Percentiles rank a stretch among this genome's conserved stretches.
phyloP scores from a whole-genome alignment of 2,329 filamentous ascomycete species.

The Microcyclosporella mali region DNA sequence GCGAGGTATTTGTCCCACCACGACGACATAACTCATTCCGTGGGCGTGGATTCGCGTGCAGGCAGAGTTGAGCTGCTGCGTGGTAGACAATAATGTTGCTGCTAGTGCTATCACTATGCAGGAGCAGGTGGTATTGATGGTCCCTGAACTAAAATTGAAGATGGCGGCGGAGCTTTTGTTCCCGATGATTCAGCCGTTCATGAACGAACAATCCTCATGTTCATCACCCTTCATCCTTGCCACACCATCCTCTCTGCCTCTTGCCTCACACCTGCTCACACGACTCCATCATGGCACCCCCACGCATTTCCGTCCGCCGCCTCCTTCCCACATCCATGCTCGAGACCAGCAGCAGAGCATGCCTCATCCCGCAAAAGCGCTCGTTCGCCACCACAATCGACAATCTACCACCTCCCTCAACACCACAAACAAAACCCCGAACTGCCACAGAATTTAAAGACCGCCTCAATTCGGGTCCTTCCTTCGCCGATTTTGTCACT shows the following conservation, averaged over 20 bases:
- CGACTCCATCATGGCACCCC: conserved; percentile 11
- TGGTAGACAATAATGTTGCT: too few species aligned
- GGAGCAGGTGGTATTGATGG: too few species aligned
- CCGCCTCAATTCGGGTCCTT: conserved; percentile 58
- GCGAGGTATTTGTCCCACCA: conserved; percentile 30
- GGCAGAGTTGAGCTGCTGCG: too few species aligned
- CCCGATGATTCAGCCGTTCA: neutral
- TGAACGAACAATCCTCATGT: neutral
- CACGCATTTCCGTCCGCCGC: conserved; percentile 14
- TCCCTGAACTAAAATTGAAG: too few species aligned
- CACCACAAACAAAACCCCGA: conserved; percentile 32
- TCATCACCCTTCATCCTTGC: neutral
- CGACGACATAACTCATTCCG: conserved; percentile 32
- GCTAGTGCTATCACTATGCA: too few species aligned
- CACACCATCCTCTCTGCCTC: neutral
- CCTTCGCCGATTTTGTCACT: conserved; percentile 57
- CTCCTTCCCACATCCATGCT: conserved; percentile 9
- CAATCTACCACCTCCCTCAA: conserved; percentile 30
- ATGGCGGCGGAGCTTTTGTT: too few species aligned
- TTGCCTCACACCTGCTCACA: neutral
- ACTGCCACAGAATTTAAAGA: conserved; percentile 53
- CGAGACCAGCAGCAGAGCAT: conserved; percentile 8
- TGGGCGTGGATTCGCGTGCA: too few species aligned
- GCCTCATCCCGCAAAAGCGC: conserved; percentile 31
- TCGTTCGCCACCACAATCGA: conserved; percentile 41